Base-by-base conservation (phyloP, 257 asterid species). In the Verbascum thapsus region DNA sequence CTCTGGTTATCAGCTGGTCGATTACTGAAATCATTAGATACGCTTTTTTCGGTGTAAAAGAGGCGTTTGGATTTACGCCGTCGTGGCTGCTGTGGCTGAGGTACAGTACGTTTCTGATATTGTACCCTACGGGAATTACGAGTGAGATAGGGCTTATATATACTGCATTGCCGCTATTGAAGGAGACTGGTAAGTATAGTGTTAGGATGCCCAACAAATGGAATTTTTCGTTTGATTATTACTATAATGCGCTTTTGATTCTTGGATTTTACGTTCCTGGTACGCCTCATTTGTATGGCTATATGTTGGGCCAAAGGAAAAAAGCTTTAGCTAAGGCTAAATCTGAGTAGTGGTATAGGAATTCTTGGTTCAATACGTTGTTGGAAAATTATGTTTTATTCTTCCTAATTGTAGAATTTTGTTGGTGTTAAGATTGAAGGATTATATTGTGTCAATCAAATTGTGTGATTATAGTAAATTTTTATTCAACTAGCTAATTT, bases 271-370 rank as follows among this genome's bases (percentile, higher is more conserved):
- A 90, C 60, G 97, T 82, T 50, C 99, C 99, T 7, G 90, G 95
- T 5, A 77, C 78, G 63, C 99, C 97, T 51, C 96, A 85, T 78
- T 67, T 92, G 79, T 92, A 78, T 13, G 80, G 83, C 3, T 87
- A 92, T 50, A 92, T 92, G 97, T 75, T 89, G 57, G 87, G 89
- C 18, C 96, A 92, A 78, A 89, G 99, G 88, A 87, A 83, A 67
- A 87, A 76, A 55, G 95, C 95, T 12, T 94, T 89, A 23, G 61
- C 96, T 41, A 91, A 81, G 73, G 56, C 85, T 13, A 92, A 92
- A 63, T 51, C 77, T 18, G 94, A 80, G 30, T 92, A 64, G 20
- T 8, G 7, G 10, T 11, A 35, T 44, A 20, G 30, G 60, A 12
- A 6, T 63, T 26, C 5, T 26, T 26, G 32, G 32, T 26, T 26